Conservation (phyloP, 768 basidiomycete species). For the Termitomyces sp. region DNA sequence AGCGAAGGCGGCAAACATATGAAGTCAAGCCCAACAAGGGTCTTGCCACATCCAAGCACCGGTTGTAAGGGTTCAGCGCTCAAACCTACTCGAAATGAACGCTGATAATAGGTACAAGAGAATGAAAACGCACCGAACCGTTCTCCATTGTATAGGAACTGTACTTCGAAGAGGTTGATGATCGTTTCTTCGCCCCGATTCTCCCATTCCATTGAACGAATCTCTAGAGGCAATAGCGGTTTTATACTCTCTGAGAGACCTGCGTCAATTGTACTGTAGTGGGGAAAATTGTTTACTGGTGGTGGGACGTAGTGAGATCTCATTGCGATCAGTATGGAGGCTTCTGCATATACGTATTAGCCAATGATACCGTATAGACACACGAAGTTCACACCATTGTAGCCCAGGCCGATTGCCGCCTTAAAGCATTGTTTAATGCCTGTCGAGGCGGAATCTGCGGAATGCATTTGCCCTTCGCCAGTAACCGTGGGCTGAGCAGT, state of each 20-base stretch:
- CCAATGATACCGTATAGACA: background rate
- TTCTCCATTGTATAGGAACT: slow-evolving; percentile 40
- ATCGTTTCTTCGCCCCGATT: slow-evolving; percentile 52
- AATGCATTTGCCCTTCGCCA: slow-evolving; percentile 25
- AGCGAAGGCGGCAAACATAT: slow-evolving; percentile 22
- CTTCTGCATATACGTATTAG: slow-evolving; percentile 30
- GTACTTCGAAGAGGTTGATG: slow-evolving; percentile 59
- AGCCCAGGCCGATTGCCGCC: slow-evolving; percentile 56
- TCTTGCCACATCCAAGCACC: slow-evolving; percentile 28
- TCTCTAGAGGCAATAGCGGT: slow-evolving; percentile 19
- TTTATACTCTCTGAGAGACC: slow-evolving; percentile 27
- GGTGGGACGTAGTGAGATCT: slow-evolving; percentile 48
- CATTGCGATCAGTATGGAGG: slow-evolving; percentile 56
- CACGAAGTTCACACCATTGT: slow-evolving; percentile 39
- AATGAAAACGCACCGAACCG: slow-evolving; percentile 32
- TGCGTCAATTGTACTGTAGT: slow-evolving; percentile 39
- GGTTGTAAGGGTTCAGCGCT: slow-evolving; percentile 38
- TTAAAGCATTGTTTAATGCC: slow-evolving; percentile 43
- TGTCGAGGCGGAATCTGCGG: slow-evolving; percentile 26
- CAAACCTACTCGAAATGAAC: slow-evolving; percentile 26
- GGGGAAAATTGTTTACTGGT: slow-evolving; percentile 14
- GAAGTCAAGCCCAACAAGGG: slow-evolving; percentile 42
- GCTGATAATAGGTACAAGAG: background rate
- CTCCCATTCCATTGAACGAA: slow-evolving; percentile 38
- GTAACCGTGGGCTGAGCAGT: slow-evolving; percentile 35